Evolutionary conservation across 495 filamentous ascomycete genomes (phyloP), one percentile per base, ranked within the genome.

Genomic region (Chaetomidium leptoderma): DNA sequence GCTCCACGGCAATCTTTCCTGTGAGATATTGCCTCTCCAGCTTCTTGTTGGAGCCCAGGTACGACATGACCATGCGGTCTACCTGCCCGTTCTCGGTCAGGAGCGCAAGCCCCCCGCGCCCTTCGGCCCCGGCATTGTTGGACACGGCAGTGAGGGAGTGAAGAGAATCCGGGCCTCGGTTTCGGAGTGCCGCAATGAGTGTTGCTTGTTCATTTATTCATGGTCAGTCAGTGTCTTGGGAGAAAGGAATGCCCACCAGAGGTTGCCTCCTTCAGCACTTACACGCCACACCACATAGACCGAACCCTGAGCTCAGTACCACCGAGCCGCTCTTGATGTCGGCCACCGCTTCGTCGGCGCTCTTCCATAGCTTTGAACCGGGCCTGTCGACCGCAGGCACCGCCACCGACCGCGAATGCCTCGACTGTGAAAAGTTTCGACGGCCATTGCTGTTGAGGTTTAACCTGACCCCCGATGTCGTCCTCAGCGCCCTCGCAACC

Each of bases 1-100:
- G 69, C 63, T 87, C 84, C 36, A 87, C 78, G 14, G 81, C 81
- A 53, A 86, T 81, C 56, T 83, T 68, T 19, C 84, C 84, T 3
- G 71, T 74, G 27, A 87, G 71, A 57, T 86, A 87, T 63, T 82
- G 80, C 57, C 78, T 72, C 72, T 87, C 83, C n/a, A 87, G 74
- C 32, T 70, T 73, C 64, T 85, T 85, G 70, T 87, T 87, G n/a
- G 75, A 71, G 14, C 84, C 84, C 13, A 86, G 63, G 51, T 79
- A 86, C 10, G 78, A 82, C 39, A 83, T 77, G 62, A 86, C 81
- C 66, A 86, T 78, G 60, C 78, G 76, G 55, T 75, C 71, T 52
- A 87, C 71, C 57, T 85, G 83, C 16, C 81, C 78, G 56, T 76
- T 68, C 61, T 76, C 61, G 6, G 81, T 77, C 30, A 84, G 71